These are phyloP conservation scores for Mycena rebaudengoi DNA, from an alignment of 768 basidiomycete species.

Conservation along the genomic window DNA sequence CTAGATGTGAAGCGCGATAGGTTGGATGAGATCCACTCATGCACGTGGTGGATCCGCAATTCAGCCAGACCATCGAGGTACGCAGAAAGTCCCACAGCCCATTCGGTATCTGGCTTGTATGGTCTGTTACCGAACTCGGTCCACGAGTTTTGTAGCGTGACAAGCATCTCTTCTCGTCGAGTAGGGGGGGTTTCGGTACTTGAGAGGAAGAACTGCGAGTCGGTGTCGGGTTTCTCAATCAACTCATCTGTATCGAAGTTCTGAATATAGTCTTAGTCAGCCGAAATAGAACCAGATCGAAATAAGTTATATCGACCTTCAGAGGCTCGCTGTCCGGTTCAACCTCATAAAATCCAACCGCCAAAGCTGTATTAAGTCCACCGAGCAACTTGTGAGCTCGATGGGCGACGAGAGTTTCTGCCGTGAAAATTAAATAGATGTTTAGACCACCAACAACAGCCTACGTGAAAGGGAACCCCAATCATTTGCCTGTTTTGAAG, in stretches of 20 bases:
- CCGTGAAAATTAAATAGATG: no score
- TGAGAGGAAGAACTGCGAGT: slow-evolving; percentile 42
- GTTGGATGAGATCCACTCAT: slow-evolving; percentile 61
- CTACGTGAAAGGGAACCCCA: slow-evolving; percentile 72
- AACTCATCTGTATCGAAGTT: slow-evolving; percentile 60
- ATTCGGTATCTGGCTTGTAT: slow-evolving; percentile 47
- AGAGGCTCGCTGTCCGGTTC: slow-evolving; percentile 56
- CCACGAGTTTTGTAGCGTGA: slow-evolving; percentile 39
- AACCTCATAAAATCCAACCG: slow-evolving; percentile 54
- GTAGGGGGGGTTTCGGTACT: slow-evolving; percentile 3
- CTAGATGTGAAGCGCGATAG: slow-evolving; percentile 53
- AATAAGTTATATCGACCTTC: slow-evolving; percentile 51
- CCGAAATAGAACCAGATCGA: background rate
- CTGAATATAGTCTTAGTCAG: slow-evolving; percentile 35
- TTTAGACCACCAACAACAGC: slow-evolving; percentile 35
- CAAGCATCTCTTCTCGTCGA: slow-evolving; percentile 35
- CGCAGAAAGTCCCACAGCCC: slow-evolving; percentile 46
- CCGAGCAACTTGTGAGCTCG: slow-evolving; percentile 51
- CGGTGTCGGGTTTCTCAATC: slow-evolving; percentile 49
- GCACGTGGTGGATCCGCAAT: slow-evolving; percentile 55
- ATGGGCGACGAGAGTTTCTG: slow-evolving; percentile 59
- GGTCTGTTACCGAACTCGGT: slow-evolving; percentile 39
- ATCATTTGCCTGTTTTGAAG: slow-evolving; percentile 59
- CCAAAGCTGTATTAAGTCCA: slow-evolving; percentile 57
- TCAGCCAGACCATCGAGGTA: slow-evolving; percentile 52